Evolutionary conservation across 2,329 filamentous ascomycete species (phyloP), one percentile per base, ranked within the genome.

Genomic region (Penicillium glabrum): DNA sequence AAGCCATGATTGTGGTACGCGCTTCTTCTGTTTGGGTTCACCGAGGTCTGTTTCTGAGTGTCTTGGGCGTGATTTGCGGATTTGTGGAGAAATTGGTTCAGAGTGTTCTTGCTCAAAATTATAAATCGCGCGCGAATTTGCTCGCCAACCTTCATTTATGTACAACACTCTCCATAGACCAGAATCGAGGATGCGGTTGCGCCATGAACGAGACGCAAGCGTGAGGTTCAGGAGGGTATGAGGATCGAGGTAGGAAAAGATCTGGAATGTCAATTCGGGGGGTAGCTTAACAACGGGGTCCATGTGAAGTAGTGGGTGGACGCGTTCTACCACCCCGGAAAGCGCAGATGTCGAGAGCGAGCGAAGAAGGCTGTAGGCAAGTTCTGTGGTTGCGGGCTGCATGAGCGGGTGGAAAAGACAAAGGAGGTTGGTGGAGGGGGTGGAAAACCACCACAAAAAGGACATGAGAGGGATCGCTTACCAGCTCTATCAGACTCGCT

Each of bases 221-320:
- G 91, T 91, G 2, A 93, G 90, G 49, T 85, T 86, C 55, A 98
- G 82, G 39, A 99, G 81, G 0, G 92, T 95, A 27, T 86, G 73
- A 1, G 92, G 89, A 53, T 93, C 89, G 49, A 99, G 86, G 69
- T 92, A 95, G 16, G 89, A 88, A 44, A 99, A 87, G 45, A 98
- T 89, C 68, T 96, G 89, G 45, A 95, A 87, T 59, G 91, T 96
- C 67, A 99, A 89, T 73, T 99, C 95, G 26, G 90, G 86, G 0
- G 95, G 95, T 0, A 99, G 84, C 67, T 91, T 87, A 61, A 86
- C 80, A 43, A 96, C 86, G 53, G 96, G 96, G 75, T 99, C 91
- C 76, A 97, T 93, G 74, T 97, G 93, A 3, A 98, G 86, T 51
- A 93, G 83, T 4, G 92, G 90, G 60, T 88, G 89, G 19, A 96